phyloP scores from a whole-genome alignment of 2,329 filamentous ascomycete genomes.

The Exophiala sp. region DNA sequence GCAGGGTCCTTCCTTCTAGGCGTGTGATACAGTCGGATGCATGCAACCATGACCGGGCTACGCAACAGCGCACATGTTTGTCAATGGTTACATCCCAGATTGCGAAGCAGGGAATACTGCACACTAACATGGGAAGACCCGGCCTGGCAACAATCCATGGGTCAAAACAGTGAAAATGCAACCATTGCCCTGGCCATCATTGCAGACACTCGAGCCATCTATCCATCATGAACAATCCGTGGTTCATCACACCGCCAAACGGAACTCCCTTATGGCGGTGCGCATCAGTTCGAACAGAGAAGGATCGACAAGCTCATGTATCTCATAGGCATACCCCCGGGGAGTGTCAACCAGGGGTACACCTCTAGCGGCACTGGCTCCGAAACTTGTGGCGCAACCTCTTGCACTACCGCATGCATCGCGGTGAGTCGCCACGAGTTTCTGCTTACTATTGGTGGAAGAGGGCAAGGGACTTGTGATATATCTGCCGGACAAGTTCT shows the following conservation, averaged over 20 bases:
- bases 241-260: too few species aligned
- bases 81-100: not conserved
- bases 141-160: not conserved
- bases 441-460: not conserved
- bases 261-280: too few species aligned
- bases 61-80: not conserved
- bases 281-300: too few species aligned
- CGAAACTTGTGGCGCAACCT: not conserved
- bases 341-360: not conserved
- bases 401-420: not conserved
- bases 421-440: not conserved
- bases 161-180: not conserved
- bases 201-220: too few species aligned
- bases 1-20: not conserved
- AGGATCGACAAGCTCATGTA: not conserved
- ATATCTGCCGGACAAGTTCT: not conserved
- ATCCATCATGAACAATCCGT: too few species aligned
- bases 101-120: not conserved
- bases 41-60: not conserved
- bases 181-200: not conserved
- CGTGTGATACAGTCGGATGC: not conserved
- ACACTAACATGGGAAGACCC: not conserved
- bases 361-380: not conserved
- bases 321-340: not conserved
- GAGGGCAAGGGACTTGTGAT: not conserved